Evolutionary conservation across 2,329 filamentous ascomycete genomes (phyloP).

Genomic region (Biscogniauxia mediterranea): DNA sequence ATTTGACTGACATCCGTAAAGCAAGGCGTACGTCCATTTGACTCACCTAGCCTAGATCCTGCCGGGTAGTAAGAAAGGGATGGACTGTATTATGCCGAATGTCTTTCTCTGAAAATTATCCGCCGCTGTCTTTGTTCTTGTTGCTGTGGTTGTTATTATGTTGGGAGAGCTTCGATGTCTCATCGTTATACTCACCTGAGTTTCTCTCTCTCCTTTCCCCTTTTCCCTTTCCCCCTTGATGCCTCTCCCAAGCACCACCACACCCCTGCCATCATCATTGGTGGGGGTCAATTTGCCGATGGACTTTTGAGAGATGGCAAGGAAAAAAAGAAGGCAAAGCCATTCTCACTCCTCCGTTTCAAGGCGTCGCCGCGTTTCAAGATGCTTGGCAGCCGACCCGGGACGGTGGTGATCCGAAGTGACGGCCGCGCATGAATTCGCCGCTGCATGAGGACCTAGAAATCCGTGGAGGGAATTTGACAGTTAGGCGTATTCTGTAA

Average conservation of each 20-base stretch:
- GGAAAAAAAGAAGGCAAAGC: background rate
- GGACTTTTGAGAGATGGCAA: background rate
- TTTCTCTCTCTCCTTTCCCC: constrained; percentile 17
- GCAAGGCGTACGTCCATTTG: background rate
- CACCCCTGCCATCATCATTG: background rate
- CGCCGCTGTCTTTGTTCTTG: background rate
- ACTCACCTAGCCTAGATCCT: background rate
- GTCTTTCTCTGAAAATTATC: background rate
- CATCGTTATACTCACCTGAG: background rate
- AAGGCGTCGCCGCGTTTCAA: constrained; percentile 28
- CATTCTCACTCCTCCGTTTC: constrained; percentile 23
- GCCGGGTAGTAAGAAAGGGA: background rate
- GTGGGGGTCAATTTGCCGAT: background rate
- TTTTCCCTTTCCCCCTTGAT: background rate
- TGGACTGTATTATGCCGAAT: background rate
- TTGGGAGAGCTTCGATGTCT: background rate
- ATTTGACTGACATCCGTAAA: background rate
- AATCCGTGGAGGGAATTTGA: background rate
- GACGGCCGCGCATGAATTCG: constrained; percentile 12
- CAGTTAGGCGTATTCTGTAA: background rate
- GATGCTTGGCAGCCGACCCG: constrained; percentile 22
- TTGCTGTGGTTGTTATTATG: background rate
- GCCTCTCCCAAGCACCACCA: background rate
- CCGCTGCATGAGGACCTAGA: background rate
- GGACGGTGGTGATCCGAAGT: constrained; percentile 24